These are phyloP conservation scores for Xylariales sp. DNA, from an alignment of 2,329 filamentous ascomycete species.

Conservation along the genomic window DNA sequence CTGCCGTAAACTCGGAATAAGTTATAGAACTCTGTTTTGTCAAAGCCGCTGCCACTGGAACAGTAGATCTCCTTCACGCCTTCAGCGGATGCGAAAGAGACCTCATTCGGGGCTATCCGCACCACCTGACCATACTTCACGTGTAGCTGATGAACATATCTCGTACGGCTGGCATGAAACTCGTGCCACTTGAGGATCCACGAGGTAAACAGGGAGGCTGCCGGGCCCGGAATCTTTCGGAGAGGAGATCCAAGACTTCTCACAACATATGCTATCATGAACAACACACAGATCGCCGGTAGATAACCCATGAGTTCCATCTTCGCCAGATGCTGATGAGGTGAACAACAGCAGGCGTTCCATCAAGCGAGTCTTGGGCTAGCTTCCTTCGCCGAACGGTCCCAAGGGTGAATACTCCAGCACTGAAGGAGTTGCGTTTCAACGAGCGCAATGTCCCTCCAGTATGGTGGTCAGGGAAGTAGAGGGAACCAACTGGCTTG, in stretches of 20 bases:
- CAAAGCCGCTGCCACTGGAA: conserved; percentile 57
- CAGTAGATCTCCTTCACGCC: conserved; percentile 61
- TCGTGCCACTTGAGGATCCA: conserved; percentile 52
- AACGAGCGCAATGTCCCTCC: not conserved
- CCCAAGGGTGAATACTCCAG: too few species aligned
- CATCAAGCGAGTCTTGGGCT: too few species aligned
- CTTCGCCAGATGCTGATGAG: not conserved
- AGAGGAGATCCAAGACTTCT: conserved; percentile 31
- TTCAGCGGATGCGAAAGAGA: conserved; percentile 51
- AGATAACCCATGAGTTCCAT: conserved; percentile 1
- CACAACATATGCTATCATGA: conserved; percentile 23
- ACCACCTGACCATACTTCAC: conserved; percentile 52
- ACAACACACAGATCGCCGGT: conserved; percentile 16
- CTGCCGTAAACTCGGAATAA: conserved; percentile 54
- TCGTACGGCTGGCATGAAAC: conserved; percentile 45
- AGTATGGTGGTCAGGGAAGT: too few species aligned
- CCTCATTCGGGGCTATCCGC: conserved; percentile 53
- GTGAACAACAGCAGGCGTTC: too few species aligned
- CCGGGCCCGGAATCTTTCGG: conserved; percentile 43
- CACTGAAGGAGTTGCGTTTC: not conserved
- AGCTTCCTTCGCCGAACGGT: too few species aligned
- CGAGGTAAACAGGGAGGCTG: conserved; percentile 43
- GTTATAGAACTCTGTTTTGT: conserved; percentile 62
- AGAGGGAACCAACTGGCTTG: too few species aligned
- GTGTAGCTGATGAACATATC: conserved; percentile 53